A percentile compares a stretch with the other conserved stretches of the same genome.
These are phyloP conservation scores for Anthoceros angustus DNA, from an alignment of 225 moss, liverwort and hornwort genomes.

Conservation along the genomic window DNA sequence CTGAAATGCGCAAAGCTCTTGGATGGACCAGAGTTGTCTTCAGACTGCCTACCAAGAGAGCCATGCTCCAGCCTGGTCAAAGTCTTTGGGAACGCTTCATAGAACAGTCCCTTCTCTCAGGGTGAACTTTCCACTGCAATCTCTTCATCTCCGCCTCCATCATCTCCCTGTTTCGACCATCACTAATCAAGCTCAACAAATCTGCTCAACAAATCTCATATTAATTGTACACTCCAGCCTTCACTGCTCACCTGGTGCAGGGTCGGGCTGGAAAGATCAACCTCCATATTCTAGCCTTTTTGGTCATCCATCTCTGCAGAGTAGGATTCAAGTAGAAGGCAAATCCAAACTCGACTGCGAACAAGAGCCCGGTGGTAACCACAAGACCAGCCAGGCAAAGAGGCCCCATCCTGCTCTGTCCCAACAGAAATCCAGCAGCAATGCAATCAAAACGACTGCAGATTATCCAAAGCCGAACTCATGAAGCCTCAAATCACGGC, in stretches of 20 bases:
- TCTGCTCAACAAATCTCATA: background rate
- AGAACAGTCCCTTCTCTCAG: background rate
- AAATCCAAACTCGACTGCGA: background rate
- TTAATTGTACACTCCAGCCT: background rate
- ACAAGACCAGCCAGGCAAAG: background rate
- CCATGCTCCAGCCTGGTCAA: background rate
- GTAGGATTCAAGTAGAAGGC: background rate
- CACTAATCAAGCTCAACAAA: background rate
- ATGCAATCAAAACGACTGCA: too few relatives aligned
- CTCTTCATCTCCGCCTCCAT: background rate
- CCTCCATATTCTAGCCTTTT: background rate
- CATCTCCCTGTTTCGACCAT: background rate
- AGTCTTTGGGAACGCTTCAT: background rate
- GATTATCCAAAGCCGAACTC: too few relatives aligned
- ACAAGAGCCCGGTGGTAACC: background rate
- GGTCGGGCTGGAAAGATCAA: background rate
- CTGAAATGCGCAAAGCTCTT: too few relatives aligned
- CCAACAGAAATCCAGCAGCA: too few relatives aligned
- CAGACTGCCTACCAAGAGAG: too few relatives aligned
- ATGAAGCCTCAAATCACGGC: too few relatives aligned
- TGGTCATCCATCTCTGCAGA: background rate
- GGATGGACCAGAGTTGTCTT: background rate
- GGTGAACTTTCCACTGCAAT: background rate
- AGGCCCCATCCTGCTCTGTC: background rate
- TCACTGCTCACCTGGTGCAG: background rate